Conservation (phyloP, 2,329 filamentous ascomycete genomes). For the Emmonsiellopsis sp. region DNA sequence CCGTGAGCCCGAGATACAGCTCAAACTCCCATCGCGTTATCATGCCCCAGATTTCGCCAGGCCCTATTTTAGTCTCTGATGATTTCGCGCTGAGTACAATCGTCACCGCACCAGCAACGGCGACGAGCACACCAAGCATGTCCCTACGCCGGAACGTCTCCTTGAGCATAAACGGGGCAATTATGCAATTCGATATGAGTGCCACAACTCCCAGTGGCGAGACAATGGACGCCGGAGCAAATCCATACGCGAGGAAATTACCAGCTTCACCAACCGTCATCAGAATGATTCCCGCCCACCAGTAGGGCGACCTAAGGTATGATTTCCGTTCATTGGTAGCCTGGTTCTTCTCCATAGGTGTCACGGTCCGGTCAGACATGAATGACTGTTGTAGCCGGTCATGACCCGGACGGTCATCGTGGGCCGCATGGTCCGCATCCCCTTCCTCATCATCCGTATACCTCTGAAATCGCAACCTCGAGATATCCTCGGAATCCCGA, state of each 20-base stretch:
- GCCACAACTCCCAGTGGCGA: constrained; percentile 96
- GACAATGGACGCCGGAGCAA: constrained; percentile 94
- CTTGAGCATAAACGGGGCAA: constrained; percentile 88
- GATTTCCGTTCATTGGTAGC: constrained; percentile 47
- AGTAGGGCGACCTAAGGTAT: constrained; percentile 86
- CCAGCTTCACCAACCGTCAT: constrained; percentile 91
- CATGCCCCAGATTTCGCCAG: constrained; percentile 78
- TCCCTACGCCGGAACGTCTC: constrained; percentile 80
- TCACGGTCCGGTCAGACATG: constrained; percentile 32
- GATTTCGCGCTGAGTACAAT: constrained; percentile 87
- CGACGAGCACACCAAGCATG: constrained; percentile 78
- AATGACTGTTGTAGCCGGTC: constrained; percentile 24
- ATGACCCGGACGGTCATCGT: constrained; percentile 34
- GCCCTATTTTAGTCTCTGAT: constrained; percentile 82
- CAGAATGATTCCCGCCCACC: constrained; percentile 89
- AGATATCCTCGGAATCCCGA: constrained; percentile 1
- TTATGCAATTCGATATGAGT: constrained; percentile 90
- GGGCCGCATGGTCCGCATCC: constrained; percentile 8
- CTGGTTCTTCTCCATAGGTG: constrained; percentile 29
- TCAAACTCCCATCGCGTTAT: constrained; percentile 86
- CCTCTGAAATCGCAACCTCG: neutral
- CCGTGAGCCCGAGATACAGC: constrained; percentile 74
- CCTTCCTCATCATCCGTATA: constrained; percentile 4
- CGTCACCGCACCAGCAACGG: constrained; percentile 78
- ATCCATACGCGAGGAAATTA: constrained; percentile 95